Evolutionary conservation across 805 yeast genomes (phyloP), one percentile per base, ranked within the genome.

Genomic region (Kluyveromyces nonfermentans): DNA sequence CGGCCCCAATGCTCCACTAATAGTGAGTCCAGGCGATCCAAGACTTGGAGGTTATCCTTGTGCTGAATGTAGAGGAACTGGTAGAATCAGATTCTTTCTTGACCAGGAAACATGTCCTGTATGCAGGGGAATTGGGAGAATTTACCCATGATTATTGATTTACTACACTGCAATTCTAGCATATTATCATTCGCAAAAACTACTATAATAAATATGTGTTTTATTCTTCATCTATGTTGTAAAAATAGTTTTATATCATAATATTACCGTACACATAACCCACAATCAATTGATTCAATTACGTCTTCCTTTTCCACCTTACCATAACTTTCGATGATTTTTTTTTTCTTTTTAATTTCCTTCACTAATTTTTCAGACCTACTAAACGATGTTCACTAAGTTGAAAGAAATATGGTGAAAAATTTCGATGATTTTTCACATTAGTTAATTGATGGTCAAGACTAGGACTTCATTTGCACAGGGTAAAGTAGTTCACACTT

Each of bases 11-110:
- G 31, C 50, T 31, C 61, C 60, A 5, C 41, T 72, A 16, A 63
- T 74, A 14, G 82, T 84, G 1, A 57, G 55, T 17, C 93, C 95
- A 0, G 95, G 95, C 2, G 95, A 85, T 53, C 90, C 93, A 1
- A 54, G 79, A 28, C 58, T 75, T 49, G 95, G 95, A 1, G 95
- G 95, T 1, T 59, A 70, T 0, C 50, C 80, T 2, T 86, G 95
- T 64, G 86, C 85, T 0, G 66, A 77, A 41, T 86, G 94, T 54
- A 56, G 81, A 44, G 93, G 93, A 1, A 47, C 72, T 1, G 93
- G 94, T 1, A 51, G 70, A 43, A 68, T 72, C 1, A 63, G 65
- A 21, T 75, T 77, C 52, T 65, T 84, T 28, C 54, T 83, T 8
- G 85, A 80, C 53, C 72, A 75, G 34, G 82, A 79, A 42, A 59